Conservation (phyloP, 2,329 filamentous ascomycete genomes). For the Atkinsonella hypoxylon region DNA sequence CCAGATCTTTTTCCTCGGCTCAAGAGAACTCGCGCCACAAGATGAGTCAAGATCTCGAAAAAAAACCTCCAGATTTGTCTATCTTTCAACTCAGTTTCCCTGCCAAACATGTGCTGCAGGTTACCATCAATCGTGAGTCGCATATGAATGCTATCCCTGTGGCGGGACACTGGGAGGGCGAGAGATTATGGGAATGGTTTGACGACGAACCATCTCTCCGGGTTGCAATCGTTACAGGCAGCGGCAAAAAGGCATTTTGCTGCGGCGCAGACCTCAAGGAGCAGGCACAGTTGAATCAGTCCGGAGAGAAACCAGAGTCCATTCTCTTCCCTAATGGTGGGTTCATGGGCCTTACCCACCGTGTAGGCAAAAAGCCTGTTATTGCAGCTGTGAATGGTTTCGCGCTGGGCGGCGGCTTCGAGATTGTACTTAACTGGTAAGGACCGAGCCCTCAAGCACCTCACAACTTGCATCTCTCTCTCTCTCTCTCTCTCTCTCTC, state of each 20-base stretch:
- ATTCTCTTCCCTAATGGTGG: constrained; percentile 27
- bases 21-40: not conserved
- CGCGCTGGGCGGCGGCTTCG: constrained; percentile 44
- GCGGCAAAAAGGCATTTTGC: constrained; percentile 39
- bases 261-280: constrained; percentile 44
- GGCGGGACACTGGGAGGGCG: constrained; percentile 35
- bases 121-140: constrained; percentile 39
- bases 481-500: no score
- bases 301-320: constrained; percentile 8
- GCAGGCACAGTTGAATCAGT: constrained; percentile 18
- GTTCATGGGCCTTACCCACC: constrained; percentile 35
- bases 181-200: constrained; percentile 39
- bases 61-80: constrained; percentile 8
- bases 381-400: constrained; percentile 48
- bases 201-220: constrained; percentile 35
- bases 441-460: constrained; percentile 4
- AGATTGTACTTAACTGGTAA: constrained; percentile 42
- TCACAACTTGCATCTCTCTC: no score
- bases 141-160: constrained; percentile 34
- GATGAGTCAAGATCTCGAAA: constrained; percentile 9
- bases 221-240: constrained; percentile 38
- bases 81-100: constrained; percentile 29
- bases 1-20: no score
- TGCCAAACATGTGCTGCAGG: constrained; percentile 32
- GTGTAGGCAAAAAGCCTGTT: constrained; percentile 47